A percentile compares a stretch with the other conserved stretches of the same genome.
Conservation (phyloP, 2,329 filamentous ascomycete genomes). For the Bipolaris bicolor region DNA sequence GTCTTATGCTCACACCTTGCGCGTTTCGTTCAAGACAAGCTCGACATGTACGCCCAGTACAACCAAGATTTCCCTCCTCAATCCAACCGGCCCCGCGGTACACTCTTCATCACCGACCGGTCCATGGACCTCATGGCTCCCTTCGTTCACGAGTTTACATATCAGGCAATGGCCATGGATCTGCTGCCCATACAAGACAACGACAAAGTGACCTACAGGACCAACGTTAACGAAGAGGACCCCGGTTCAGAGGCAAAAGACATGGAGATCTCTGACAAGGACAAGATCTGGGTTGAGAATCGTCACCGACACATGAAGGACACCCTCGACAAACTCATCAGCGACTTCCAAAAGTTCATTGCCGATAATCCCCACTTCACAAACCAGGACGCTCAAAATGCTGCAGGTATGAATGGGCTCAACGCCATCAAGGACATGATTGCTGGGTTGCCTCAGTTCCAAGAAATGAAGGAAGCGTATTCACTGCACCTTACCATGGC, state of each 20-base stretch:
- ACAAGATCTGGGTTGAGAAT: constrained; percentile 94
- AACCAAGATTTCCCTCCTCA: constrained; percentile 84
- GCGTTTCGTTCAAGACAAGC: constrained; percentile 86
- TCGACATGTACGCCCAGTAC: constrained; percentile 86
- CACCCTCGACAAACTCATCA: constrained; percentile 89
- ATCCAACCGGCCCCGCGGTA: constrained; percentile 77
- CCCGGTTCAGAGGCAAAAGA: constrained; percentile 79
- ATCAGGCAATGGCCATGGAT: constrained; percentile 98
- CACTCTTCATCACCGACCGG: constrained; percentile 86
- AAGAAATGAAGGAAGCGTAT: constrained; percentile 94
- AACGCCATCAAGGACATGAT: constrained; percentile 98
- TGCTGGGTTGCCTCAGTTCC: constrained; percentile 90
- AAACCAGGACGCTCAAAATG: constrained; percentile 69
- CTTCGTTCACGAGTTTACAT: constrained; percentile 93
- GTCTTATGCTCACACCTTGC: constrained; percentile 89
- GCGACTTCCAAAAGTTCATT: constrained; percentile 91
- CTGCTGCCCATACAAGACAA: constrained; percentile 85
- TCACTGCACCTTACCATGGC: constrained; percentile 96
- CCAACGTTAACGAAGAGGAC: constrained; percentile 75
- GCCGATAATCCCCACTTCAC: constrained; percentile 92
- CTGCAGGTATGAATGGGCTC: constrained; percentile 80
- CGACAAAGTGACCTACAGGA: constrained; percentile 86
- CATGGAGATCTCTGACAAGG: constrained; percentile 87
- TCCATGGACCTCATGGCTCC: constrained; percentile 92
- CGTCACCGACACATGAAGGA: constrained; percentile 98